Evolutionary conservation across 768 basidiomycete species (phyloP), one percentile per base, ranked within the genome.

Genomic region (Naganishia friedmannii): DNA sequence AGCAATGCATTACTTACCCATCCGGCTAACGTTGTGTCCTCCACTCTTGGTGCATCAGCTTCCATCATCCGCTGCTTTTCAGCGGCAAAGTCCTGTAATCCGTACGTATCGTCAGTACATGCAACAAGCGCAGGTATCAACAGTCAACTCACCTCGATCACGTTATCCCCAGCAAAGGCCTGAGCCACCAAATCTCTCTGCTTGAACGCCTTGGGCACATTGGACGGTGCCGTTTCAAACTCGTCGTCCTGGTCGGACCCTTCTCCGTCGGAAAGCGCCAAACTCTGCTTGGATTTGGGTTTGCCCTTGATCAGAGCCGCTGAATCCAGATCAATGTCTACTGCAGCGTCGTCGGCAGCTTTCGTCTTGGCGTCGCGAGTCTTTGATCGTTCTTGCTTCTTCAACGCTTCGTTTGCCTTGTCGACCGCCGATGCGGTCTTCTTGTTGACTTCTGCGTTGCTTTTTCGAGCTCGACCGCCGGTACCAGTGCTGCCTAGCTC

Each of bases 151-250:
- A 92, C 92, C 82, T 90, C 88, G 7, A 96, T 88, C 37, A 98
- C 95, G 73, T 98, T 92, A 80, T 99, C 96, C 2, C 93, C 94
- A 1, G 94, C 95, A 83, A 99, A 99, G 0, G 96, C 96, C 67
- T 88, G 87, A 0, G 93, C 91, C 15, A 99, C 93, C 15, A 98
- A 84, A 73, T 98, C 93, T 46, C 91, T 85, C 80, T 98, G 95
- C 78, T 90, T 85, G 82, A 97, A 93, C 0, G 90, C 90, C 65
- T 85, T 86, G 0, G 86, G 78, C 28, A 87, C 68, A 78, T 83
- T 48, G 66, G 53, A 72, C 71, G 73, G 26, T 48, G 68, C 45
- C 37, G 72, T 66, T 26, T 75, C 73, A 72, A 77, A 72, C 26
- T 77, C 73, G 21, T 77, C 77, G 34, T 78, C 77, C 15, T 77